A percentile compares a stretch with the other conserved stretches of the same genome.
Conservation (phyloP, 2,329 filamentous ascomycete genomes). For the Arthrobotrys iridis region DNA sequence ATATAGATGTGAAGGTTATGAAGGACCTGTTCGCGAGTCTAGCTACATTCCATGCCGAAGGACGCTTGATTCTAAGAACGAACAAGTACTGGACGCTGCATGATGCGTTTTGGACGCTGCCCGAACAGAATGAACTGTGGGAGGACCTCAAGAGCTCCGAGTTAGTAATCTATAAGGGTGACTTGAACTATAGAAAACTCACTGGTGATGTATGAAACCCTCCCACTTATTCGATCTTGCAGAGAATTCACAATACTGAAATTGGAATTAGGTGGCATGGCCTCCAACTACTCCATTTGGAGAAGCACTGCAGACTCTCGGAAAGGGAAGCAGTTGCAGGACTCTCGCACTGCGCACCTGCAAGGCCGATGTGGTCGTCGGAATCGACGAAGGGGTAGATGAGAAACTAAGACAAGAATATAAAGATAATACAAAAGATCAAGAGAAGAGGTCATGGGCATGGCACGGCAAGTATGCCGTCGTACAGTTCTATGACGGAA, state of each 20-base stretch:
- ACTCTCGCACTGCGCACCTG: constrained; percentile 89
- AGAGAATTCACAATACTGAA: constrained; percentile 62
- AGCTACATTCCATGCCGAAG: constrained; percentile 81
- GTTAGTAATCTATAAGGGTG: constrained; percentile 95
- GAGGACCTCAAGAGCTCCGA: constrained; percentile 84
- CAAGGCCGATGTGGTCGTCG: constrained; percentile 96
- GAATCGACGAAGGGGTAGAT: constrained; percentile 81
- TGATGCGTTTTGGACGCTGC: constrained; percentile 89
- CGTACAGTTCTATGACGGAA: constrained; percentile 82
- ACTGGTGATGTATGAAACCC: constrained; percentile 73
- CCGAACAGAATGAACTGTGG: constrained; percentile 74
- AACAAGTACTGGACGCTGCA: constrained; percentile 91
- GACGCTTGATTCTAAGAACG: constrained; percentile 81
- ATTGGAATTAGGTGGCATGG: constrained; percentile 70
- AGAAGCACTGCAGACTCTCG: constrained; percentile 85
- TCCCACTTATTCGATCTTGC: constrained; percentile 60
- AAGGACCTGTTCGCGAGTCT: constrained; percentile 83
- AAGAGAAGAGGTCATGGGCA: constrained; percentile 80
- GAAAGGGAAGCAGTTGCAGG: constrained; percentile 81
- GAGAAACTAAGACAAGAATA: constrained; percentile 77
- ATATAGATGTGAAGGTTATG: constrained; percentile 74
- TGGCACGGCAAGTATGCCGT: constrained; percentile 98
- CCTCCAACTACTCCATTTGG: constrained; percentile 86
- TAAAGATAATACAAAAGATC: constrained; percentile 63
- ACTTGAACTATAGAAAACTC: constrained; percentile 94